Percentiles rank a stretch among this genome's conserved stretches.
Conservation (phyloP, 768 basidiomycete species). For the Auricularia auricula-judae region DNA sequence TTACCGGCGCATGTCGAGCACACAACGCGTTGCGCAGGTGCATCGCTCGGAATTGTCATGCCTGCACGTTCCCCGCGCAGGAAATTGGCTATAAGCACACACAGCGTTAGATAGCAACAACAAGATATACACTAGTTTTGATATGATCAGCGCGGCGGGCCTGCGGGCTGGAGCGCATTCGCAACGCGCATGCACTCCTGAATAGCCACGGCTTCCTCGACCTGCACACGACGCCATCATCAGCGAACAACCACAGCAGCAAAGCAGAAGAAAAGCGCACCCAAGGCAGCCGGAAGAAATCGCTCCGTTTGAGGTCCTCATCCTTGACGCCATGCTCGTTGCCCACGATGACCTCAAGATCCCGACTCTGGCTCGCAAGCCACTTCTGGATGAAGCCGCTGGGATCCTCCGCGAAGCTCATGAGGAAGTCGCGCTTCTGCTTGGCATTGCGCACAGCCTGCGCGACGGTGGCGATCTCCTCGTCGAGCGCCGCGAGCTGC, state of each 20-base stretch:
- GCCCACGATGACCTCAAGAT: conserved; percentile 81
- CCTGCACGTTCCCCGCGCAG: too few relatives aligned
- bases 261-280: conserved; percentile 38
- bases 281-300: conserved; percentile 89
- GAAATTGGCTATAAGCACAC: too few relatives aligned
- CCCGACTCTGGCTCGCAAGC: conserved; percentile 85
- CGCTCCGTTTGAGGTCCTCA: conserved; percentile 79
- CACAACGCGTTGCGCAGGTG: too few relatives aligned
- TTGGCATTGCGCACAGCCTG: conserved; percentile 83
- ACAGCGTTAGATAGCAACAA: too few relatives aligned
- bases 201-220: conserved; percentile 63
- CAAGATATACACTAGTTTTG: too few relatives aligned
- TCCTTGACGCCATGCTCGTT: conserved; percentile 67
- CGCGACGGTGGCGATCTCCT: conserved; percentile 81
- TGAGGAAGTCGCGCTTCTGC: conserved; percentile 76
- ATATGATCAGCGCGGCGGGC: too few relatives aligned
- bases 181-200: conserved; percentile 73
- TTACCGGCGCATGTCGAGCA: too few relatives aligned
- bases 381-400: conserved; percentile 77
- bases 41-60: too few relatives aligned
- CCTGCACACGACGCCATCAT: conserved; percentile 7
- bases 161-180: conserved; percentile 8
- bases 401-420: conserved; percentile 71
- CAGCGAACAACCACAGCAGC: conserved; percentile 2
- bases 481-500: conserved; percentile 65